phyloP scores from a whole-genome alignment of 2,329 filamentous ascomycete species.

The Lecanicillium sp. region DNA sequence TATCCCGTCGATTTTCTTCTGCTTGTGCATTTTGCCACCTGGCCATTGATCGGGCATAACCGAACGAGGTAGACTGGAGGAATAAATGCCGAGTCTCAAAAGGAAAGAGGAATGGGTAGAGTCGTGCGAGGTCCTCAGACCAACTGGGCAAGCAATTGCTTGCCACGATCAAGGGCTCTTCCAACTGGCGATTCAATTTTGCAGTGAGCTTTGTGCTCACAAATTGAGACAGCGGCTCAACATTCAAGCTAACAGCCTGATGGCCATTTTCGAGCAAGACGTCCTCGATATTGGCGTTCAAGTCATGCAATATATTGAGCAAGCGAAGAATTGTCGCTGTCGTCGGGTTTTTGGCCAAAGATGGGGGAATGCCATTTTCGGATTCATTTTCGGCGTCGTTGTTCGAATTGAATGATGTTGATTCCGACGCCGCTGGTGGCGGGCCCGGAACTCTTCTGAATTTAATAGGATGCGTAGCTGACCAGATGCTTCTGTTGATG shows the following conservation, averaged over 20 bases:
- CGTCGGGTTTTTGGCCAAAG: conserved; percentile 72
- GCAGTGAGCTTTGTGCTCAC: conserved; percentile 98
- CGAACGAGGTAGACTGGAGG: conserved; percentile 95
- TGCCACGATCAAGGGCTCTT: conserved; percentile 93
- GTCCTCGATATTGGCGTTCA: conserved; percentile 91
- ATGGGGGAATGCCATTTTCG: conserved; percentile 60
- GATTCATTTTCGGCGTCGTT: conserved; percentile 43
- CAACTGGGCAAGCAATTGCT: conserved; percentile 93
- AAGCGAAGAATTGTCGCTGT: conserved; percentile 82
- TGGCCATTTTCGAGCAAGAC: conserved; percentile 68
- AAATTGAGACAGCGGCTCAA: conserved; percentile 84
- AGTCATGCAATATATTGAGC: conserved; percentile 80
- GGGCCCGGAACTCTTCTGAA: conserved; percentile 82
- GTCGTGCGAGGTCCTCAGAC: conserved; percentile 87
- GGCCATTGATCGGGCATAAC: conserved; percentile 94
- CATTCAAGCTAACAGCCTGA: conserved; percentile 59
- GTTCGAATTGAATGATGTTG: conserved; percentile 47
- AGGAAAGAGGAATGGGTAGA: conserved; percentile 95
- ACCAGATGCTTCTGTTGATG: conserved; percentile 74
- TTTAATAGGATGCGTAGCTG: conserved; percentile 80
- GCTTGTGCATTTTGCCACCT: conserved; percentile 92
- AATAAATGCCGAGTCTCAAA: conserved; percentile 97
- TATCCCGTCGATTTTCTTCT: conserved; percentile 73
- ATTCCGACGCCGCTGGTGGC: conserved; percentile 59
- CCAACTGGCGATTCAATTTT: conserved; percentile 91